Conservation (phyloP, 1,284 basidiomycete genomes). For the Leccinum pachyderme region DNA sequence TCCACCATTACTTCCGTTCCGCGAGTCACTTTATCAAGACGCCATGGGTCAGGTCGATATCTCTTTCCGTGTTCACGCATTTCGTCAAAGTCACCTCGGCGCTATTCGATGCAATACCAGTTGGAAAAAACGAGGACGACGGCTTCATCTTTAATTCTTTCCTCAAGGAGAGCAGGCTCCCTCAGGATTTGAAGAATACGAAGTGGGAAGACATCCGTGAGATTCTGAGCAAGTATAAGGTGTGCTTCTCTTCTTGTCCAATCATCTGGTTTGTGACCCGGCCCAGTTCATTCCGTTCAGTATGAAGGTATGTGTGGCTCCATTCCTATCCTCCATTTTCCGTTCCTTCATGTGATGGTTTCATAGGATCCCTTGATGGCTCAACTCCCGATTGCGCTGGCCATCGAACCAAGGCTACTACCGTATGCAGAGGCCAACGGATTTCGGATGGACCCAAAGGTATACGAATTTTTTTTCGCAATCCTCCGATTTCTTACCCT, state of each 20-base stretch:
- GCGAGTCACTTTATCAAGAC: conserved; percentile 70
- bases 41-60: conserved; percentile 63
- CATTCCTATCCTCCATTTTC: conserved; percentile 1
- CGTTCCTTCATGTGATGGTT: conserved; percentile 10
- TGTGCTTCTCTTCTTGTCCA: conserved; percentile 31
- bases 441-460: conserved; percentile 72
- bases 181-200: conserved; percentile 49
- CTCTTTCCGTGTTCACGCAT: conserved; percentile 57
- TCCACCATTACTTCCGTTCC: conserved; percentile 72
- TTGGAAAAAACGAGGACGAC: conserved; percentile 70
- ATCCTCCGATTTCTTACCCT: conserved; percentile 14
- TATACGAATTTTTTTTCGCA: conserved; percentile 27
- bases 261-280: conserved; percentile 18
- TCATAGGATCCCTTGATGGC: conserved; percentile 70
- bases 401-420: conserved; percentile 71
- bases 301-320: conserved; percentile 47
- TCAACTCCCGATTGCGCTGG: conserved; percentile 69
- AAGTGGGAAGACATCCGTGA: conserved; percentile 62
- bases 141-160: conserved; percentile 61
- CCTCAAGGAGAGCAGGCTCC: conserved; percentile 64
- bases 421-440: conserved; percentile 69
- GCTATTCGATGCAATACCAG: conserved; percentile 62
- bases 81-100: conserved; percentile 58
- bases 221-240: conserved; percentile 67
- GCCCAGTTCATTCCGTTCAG: conserved; percentile 72